Evolutionary conservation across 2,329 filamentous ascomycete species (phyloP).

Genomic region (Uncinocarpus reesii): DNA sequence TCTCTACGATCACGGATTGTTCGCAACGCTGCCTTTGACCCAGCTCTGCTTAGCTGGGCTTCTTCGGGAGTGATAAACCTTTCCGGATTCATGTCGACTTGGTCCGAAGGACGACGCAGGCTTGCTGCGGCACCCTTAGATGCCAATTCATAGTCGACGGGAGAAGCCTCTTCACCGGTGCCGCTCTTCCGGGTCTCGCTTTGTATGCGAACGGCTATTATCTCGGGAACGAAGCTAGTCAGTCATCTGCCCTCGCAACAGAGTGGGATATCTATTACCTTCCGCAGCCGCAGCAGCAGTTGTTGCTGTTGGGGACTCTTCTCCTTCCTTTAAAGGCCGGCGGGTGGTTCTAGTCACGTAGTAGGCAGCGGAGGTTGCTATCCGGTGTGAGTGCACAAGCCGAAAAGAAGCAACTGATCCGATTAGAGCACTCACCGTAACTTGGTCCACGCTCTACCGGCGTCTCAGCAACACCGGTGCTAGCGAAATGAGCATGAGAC

Average conservation of each 20-base stretch:
- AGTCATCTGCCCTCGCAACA: too few species aligned
- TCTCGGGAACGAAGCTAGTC: too few species aligned
- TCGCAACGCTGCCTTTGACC: conserved; percentile 62
- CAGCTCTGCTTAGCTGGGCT: conserved; percentile 49
- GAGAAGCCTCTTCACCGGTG: background rate
- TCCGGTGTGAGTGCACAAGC: background rate
- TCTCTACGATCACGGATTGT: conserved; percentile 53
- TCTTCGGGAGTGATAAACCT: conserved; percentile 1
- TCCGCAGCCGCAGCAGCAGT: conserved; percentile 1
- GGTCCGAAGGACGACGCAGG: background rate
- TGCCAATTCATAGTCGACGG: conserved; percentile 4
- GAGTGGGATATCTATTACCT: conserved; percentile 1
- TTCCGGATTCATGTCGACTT: background rate
- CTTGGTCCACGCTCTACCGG: background rate
- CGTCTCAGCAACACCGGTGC: background rate
- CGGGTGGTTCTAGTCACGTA: conserved; percentile 10
- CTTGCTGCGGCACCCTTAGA: conserved; percentile 7
- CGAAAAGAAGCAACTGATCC: background rate
- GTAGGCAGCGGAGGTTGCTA: conserved; percentile 6
- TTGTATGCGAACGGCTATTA: background rate
- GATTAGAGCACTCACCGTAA: background rate
- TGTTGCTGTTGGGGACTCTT: background rate
- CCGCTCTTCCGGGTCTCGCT: background rate
- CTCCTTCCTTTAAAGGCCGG: background rate
- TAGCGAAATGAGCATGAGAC: background rate